These are phyloP conservation scores for Beta lomatogona DNA, from an alignment of 179 eudicot species.

Conservation along the genomic window DNA sequence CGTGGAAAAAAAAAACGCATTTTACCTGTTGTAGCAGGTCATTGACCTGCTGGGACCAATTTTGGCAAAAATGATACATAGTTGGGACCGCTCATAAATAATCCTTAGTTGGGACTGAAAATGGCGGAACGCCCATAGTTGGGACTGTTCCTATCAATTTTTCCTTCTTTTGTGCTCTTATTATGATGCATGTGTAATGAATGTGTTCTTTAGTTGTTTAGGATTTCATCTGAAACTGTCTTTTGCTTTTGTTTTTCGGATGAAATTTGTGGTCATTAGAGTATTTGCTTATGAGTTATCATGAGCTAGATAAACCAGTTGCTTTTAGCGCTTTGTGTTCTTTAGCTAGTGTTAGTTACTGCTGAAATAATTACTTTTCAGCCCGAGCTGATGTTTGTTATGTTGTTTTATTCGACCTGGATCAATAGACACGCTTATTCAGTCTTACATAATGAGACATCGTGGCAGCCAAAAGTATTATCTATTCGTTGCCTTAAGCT, in stretches of 20 bases:
- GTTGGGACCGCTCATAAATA: too few relatives aligned
- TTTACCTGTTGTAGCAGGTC: too few relatives aligned
- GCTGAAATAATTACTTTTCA: background rate
- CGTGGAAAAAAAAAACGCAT: too few relatives aligned
- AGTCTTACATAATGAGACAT: slow-evolving; percentile 78
- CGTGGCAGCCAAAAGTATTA: slow-evolving; percentile 76
- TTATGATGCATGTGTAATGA: background rate
- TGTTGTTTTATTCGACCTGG: slow-evolving; percentile 69
- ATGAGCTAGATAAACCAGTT: background rate
- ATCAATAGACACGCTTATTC: slow-evolving; percentile 65
- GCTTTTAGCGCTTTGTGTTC: background rate
- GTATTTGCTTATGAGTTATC: background rate
- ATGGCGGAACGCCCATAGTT: too few relatives aligned
- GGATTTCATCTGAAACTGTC: background rate
- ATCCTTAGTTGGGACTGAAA: too few relatives aligned
- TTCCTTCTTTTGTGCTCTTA: too few relatives aligned
- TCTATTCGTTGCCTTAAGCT: slow-evolving; percentile 61
- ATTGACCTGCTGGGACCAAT: too few relatives aligned
- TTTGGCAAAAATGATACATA: too few relatives aligned
- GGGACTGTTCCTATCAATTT: too few relatives aligned
- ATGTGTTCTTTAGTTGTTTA: background rate
- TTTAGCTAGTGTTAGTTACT: background rate
- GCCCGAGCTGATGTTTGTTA: slow-evolving; percentile 9
- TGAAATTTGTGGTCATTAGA: background rate
- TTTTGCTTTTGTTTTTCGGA: background rate